Conservation (phyloP, 371 early-diverging fungal genomes). For the Chytridium lagenaria region DNA sequence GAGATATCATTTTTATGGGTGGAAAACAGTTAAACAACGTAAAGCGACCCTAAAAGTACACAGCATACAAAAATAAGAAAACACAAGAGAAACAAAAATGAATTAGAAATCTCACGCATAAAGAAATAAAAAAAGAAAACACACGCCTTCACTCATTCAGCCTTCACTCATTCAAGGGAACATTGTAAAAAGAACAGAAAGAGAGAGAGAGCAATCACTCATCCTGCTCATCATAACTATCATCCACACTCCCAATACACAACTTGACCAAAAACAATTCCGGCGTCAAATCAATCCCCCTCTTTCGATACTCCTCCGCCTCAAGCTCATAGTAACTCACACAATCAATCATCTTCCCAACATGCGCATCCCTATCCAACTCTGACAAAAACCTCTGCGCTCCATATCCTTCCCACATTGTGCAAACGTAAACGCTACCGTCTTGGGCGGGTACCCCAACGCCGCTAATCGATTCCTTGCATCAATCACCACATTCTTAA, state of each 20-base stretch:
- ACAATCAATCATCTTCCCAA: constrained; percentile 34
- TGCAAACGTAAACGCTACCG: constrained; percentile 33
- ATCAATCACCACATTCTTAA: constrained; percentile 31
- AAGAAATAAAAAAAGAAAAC: too few relatives aligned
- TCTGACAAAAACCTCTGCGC: constrained; percentile 34
- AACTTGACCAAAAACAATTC: constrained; percentile 9
- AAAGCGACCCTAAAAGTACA: too few relatives aligned
- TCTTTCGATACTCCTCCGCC: not conserved
- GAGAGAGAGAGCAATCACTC: too few relatives aligned
- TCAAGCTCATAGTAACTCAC: constrained; percentile 14
- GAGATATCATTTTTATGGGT: too few relatives aligned
- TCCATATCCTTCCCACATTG: constrained; percentile 37
- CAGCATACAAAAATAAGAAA: too few relatives aligned
- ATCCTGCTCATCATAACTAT: constrained; percentile 17
- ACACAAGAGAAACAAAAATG: too few relatives aligned
- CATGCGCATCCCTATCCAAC: constrained; percentile 30
- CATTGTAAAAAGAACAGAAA: too few relatives aligned
- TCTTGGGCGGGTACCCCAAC: constrained; percentile 28
- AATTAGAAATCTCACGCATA: too few relatives aligned
- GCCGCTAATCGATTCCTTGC: constrained; percentile 14
- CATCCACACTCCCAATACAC: constrained; percentile 5
- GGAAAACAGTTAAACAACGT: too few relatives aligned
- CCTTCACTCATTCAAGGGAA: too few relatives aligned
- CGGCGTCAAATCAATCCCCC: constrained; percentile 1
- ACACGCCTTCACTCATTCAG: too few relatives aligned